phyloP scores from a whole-genome alignment of 805 yeast genomes.

The Saccharomyces kudriavzevii region DNA sequence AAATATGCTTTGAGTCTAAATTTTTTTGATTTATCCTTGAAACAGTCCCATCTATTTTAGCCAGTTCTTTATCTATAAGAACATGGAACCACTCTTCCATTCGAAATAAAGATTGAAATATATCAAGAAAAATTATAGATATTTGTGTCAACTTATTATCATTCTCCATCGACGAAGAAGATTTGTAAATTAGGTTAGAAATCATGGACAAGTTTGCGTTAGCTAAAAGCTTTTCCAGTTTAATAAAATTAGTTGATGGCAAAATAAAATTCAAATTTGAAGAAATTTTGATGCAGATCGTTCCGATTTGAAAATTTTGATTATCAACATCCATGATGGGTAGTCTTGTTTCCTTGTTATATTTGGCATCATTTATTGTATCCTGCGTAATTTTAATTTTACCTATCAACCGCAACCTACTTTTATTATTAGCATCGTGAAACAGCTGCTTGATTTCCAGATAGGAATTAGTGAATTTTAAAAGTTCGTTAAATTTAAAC shows the following conservation, averaged over 20 bases:
- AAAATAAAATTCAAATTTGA: constrained; percentile 49
- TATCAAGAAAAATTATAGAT: constrained; percentile 56
- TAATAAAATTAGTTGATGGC: constrained; percentile 50
- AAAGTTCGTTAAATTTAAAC: constrained; percentile 53
- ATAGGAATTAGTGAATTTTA: constrained; percentile 43
- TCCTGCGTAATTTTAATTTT: constrained; percentile 35
- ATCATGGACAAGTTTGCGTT: constrained; percentile 38
- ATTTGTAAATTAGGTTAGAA: neutral
- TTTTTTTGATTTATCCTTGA: constrained; percentile 16
- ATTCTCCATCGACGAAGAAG: constrained; percentile 18
- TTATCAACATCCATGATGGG: constrained; percentile 37
- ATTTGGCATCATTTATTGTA: constrained; percentile 16
- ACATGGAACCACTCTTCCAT: constrained; percentile 70
- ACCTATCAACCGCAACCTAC: constrained; percentile 32
- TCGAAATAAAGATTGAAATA: constrained; percentile 60
- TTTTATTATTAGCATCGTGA: constrained; percentile 13
- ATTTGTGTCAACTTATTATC: constrained; percentile 43
- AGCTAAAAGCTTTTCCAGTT: constrained; percentile 53
- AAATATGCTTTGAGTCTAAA: constrained; percentile 30
- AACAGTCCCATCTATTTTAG: constrained; percentile 23
- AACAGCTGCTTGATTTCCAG: constrained; percentile 36
- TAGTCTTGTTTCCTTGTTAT: constrained; percentile 30
- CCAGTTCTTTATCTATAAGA: constrained; percentile 59
- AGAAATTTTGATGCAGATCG: constrained; percentile 43
- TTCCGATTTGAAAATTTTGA: constrained; percentile 44